Evolutionary conservation across 768 basidiomycete species (phyloP), one percentile per base, ranked within the genome.

Genomic region (Solioccasus polychromus): DNA sequence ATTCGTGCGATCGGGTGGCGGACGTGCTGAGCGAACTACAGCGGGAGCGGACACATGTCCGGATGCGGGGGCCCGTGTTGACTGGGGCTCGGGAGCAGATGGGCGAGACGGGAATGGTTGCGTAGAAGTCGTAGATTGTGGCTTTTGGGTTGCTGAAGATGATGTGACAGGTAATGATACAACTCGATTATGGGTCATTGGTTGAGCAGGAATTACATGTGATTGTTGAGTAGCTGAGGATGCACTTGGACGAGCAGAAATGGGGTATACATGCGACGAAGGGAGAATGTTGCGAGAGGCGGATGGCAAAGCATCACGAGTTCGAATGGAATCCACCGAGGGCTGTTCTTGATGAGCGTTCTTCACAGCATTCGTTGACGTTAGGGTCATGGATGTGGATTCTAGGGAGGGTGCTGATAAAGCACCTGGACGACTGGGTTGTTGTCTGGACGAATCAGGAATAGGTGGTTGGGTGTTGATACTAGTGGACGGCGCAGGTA

Each of bases 111-210:
- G 64, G 32, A 67, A 66, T 35, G 64, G 55, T 28, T 68, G 63
- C 2, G 54, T 52, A 23, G 64, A 54, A 46, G 61, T 46, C 14
- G 55, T 46, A 34, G 63, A 60, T 11, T 55, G 52, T 12, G 62
- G 63, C 20, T 51, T 58, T 47, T 53, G 61, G 7, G 23, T 39
- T 11, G 48, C 31, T 6, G 55, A 39, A 30, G 55, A 52, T 38
- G 45, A 42, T 5, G 62, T 36, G 11, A 45, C 48, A 29, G 70
- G 73, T 35, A 71, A 43, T 20, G 72, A 73, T 55, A 55, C 61
- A 48, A 66, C 58, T 48, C 68, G 71, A 23, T 68, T 51, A 45
- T 74, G 73, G 35, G 36, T 32, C 32, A 50, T 42, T 8, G 51
- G 44, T 47, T 63, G 67, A 11, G 35, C 38, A 47, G 59, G 44